These are phyloP conservation scores for Lomentospora prolificans DNA, from an alignment of 2,329 filamentous ascomycete genomes.

Conservation along the genomic window DNA sequence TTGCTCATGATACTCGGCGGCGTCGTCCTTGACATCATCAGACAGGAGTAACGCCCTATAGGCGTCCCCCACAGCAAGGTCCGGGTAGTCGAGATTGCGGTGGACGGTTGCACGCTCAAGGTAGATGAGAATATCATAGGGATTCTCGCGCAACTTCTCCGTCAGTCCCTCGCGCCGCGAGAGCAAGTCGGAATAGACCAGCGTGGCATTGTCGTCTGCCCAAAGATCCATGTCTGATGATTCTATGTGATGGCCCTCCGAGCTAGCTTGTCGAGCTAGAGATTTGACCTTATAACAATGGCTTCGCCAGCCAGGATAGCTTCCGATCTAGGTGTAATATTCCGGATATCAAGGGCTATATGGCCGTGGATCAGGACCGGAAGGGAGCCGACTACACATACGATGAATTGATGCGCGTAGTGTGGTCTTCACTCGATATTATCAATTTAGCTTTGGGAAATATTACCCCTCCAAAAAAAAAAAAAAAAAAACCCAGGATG, in stretches of 20 bases:
- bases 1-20: conserved; percentile 71
- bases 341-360: too few relatives aligned
- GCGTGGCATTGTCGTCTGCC: conserved; percentile 16
- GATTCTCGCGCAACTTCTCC: conserved; percentile 36
- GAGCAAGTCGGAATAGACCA: conserved; percentile 32
- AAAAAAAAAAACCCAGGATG: not conserved
- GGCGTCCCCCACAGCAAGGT: conserved; percentile 80
- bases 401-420: too few relatives aligned
- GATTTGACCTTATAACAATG: too few relatives aligned
- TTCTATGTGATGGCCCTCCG: conserved; percentile 16
- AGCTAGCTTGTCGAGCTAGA: not conserved
- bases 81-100: conserved; percentile 70
- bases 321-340: too few relatives aligned
- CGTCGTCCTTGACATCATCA: conserved; percentile 69
- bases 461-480: not conserved
- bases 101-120: conserved; percentile 63
- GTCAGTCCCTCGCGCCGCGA: conserved; percentile 48
- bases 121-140: conserved; percentile 56
- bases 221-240: conserved; percentile 18
- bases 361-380: too few relatives aligned
- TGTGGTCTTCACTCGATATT: too few relatives aligned
- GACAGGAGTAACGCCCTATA: conserved; percentile 82
- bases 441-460: too few relatives aligned
- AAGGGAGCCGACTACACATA: too few relatives aligned
- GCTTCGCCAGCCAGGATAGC: too few relatives aligned